Evolutionary conservation across 2,329 filamentous ascomycete genomes (phyloP).

Genomic region (Aspergillus pseudonomiae): DNA sequence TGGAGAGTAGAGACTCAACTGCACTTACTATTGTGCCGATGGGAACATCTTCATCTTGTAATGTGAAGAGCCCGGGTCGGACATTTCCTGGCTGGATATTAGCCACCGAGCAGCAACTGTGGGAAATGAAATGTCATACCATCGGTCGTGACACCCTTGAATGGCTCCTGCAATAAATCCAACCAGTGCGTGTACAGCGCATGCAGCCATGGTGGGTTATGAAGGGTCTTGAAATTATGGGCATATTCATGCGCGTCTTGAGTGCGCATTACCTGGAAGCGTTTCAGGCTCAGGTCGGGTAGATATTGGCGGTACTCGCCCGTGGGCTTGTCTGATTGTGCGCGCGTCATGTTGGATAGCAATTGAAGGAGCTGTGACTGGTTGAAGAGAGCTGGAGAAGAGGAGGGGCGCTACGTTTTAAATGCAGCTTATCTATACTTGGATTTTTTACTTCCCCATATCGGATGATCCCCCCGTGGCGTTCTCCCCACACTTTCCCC

Average conservation of each 20-base stretch:
- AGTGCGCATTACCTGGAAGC: slow-evolving; percentile 65
- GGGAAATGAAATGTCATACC: slow-evolving; percentile 46
- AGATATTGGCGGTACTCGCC: slow-evolving; percentile 61
- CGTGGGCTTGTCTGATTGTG: slow-evolving; percentile 24
- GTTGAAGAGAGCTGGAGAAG: background rate
- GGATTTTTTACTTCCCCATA: background rate
- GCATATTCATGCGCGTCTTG: slow-evolving; percentile 68
- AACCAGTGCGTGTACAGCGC: slow-evolving; percentile 63
- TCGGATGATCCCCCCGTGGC: slow-evolving; percentile 2
- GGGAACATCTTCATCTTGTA: slow-evolving; percentile 66
- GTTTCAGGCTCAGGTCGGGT: slow-evolving; percentile 62
- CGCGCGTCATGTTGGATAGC: slow-evolving; percentile 11
- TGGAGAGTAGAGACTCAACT: slow-evolving; percentile 50
- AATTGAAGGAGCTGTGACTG: background rate
- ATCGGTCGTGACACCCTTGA: slow-evolving; percentile 70
- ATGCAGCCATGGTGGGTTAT: slow-evolving; percentile 68
- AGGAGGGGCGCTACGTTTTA: background rate
- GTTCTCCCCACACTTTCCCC: slow-evolving; percentile 12
- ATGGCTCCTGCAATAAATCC: slow-evolving; percentile 64
- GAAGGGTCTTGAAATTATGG: slow-evolving; percentile 60
- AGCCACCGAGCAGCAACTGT: background rate
- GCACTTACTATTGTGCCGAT: slow-evolving; percentile 60
- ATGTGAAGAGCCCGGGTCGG: slow-evolving; percentile 56
- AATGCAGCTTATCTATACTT: slow-evolving; percentile 8
- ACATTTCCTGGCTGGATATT: slow-evolving; percentile 45